Conservation (phyloP, 331 rosid genomes). For the Acacia concinna region DNA sequence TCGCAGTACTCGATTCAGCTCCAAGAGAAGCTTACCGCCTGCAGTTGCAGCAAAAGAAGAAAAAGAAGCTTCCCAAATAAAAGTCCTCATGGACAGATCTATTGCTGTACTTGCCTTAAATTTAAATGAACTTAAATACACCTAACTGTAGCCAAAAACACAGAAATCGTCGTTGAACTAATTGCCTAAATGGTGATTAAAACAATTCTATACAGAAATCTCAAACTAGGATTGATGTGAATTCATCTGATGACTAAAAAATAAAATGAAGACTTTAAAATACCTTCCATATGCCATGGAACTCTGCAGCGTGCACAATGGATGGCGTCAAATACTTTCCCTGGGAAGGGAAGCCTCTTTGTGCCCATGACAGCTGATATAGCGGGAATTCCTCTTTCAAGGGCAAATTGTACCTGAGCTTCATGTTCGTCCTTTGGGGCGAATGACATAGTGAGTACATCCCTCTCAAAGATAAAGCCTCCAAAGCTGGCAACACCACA, state of each 20-base stretch:
- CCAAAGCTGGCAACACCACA: conserved; percentile 99
- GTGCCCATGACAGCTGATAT: conserved; percentile 99
- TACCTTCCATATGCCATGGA: conserved; percentile 99
- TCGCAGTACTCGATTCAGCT: conserved; percentile 87
- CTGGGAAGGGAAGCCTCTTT: conserved; percentile 89
- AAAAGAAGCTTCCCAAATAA: conserved; percentile 32
- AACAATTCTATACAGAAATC: background rate
- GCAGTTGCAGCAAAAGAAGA: conserved; percentile 31
- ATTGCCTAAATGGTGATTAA: too few relatives aligned
- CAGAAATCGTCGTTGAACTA: background rate
- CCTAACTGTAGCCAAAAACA: background rate
- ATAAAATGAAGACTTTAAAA: background rate
- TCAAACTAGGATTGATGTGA: background rate
- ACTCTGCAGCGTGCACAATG: conserved; percentile 99
- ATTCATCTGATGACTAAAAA: background rate
- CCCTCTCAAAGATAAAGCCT: conserved; percentile 88
- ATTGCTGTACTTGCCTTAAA: background rate
- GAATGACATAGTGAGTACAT: conserved; percentile 83
- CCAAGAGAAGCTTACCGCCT: conserved; percentile 98
- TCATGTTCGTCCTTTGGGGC: conserved; percentile 99
- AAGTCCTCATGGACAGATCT: background rate
- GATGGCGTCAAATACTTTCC: conserved; percentile 77
- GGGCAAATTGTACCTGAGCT: conserved; percentile 98
- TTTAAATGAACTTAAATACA: background rate
- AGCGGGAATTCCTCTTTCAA: conserved; percentile 98